Base-by-base conservation (phyloP, 2,329 filamentous ascomycete species). In the Clarireedia monteithiana region DNA sequence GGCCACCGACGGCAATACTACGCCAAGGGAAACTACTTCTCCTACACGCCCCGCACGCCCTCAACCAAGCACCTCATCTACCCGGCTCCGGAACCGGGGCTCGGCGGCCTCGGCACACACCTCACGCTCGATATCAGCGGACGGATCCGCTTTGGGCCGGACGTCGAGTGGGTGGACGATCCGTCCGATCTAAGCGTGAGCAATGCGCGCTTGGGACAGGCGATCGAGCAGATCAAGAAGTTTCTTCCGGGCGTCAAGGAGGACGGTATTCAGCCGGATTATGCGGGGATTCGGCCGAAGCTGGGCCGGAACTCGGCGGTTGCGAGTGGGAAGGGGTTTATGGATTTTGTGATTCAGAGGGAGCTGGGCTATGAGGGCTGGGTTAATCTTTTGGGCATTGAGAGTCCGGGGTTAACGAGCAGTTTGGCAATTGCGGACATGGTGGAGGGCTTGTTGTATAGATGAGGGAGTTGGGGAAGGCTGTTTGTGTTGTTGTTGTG, bases 1-100 rank as follows among this genome's bases (percentile, higher is more conserved):
- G 72, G 79, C 5, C 83, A 83, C 50, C 74, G 75, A 40, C 79
- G 72, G 24, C 80, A 90, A 5, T 88, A 82, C 75, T 97, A 87
- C 72, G 92, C 92, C 58, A 99, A 99, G 74, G 94, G 94, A 0
- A 92, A 89, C 59, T 99, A 99, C 75, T 97, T 95, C 74, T 88
- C 86, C 30, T 97, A 96, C 74, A 72, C 79, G 0, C 75, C 82
- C 1, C 81, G 84, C 0, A 67, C 68, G 1, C 91, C 90, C 0
- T 67, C 66, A 2, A 91, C 90, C 0, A 77, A 73, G 42, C 83
- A 91, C 10, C 81, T 99, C 23, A 77, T 99, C 50, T 99, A 97
- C 68, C 94, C 94, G 0, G 91, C 88, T 0, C 91, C 92, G 0
- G 77, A 88, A 7, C 87, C 91, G 0, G 91, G 91, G 2, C 81